Base-by-base conservation (phyloP, 2,329 filamentous ascomycete species). In the Paraconiothyrium brasiliense region DNA sequence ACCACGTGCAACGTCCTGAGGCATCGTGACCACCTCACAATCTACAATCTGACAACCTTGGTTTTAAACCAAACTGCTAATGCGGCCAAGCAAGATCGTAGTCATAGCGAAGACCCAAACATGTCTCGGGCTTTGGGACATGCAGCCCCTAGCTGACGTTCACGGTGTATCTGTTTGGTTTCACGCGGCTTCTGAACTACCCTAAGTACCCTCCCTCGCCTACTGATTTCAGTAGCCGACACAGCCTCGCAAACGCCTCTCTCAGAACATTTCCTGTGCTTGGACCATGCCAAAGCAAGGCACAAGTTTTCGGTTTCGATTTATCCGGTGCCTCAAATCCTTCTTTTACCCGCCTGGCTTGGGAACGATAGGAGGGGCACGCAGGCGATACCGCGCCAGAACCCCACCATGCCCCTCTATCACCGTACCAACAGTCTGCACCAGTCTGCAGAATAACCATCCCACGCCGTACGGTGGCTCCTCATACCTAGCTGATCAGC, bases 291-390 rank as follows among this genome's bases (percentile, higher is more conserved):
- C 43, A 32, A 13, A 24, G n/a, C 54, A 30, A 39, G 34, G 10
- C 47, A 32, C 35, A 22, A 24, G 20, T 35, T 44, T 48, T 9
- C 43, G 27, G 41, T 13, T 4, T 27, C 41, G 49, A 57, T 66
- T 69, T 69, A 69, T 63, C 67, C 67, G 67, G 65, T 68, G 67
- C 65, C 52, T 61, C 35, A 57, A 59, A 6, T 47, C 54, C n/a
- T 43, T 61, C 49, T 64, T 47, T 69, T 69, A 69, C 54, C 67
- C 67, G 67, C 63, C 61, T 62, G 58, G 61, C 63, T 30, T 44
- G 41, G 22, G 54, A 54, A 58, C 27, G 27, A 50, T 30, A 30
- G 27, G 54, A 55, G 62, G 61, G 60, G 58, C 58, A 54, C 39
- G 55, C 48, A 47, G 54, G 46, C 46, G 46, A 48, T 48, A 16